Conservation (phyloP, 1,139 yeast species). For the Geotrichum reessii region DNA sequence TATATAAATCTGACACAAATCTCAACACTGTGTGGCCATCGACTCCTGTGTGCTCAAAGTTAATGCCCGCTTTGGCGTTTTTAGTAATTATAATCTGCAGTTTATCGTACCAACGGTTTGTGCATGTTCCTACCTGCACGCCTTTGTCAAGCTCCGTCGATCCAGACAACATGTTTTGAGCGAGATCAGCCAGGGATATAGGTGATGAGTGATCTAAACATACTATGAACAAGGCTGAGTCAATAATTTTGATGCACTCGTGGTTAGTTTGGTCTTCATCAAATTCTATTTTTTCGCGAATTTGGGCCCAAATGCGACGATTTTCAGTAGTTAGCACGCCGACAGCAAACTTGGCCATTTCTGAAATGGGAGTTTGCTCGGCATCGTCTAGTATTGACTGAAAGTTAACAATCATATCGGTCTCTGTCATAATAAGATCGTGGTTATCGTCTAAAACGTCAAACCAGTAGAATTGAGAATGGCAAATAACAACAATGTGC, state of each 20-base stretch:
- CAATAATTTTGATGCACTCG: slow-evolving; percentile 68
- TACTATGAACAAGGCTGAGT: slow-evolving; percentile 72
- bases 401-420: slow-evolving; percentile 67
- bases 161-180: slow-evolving; percentile 83
- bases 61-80: slow-evolving; percentile 88
- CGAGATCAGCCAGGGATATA: slow-evolving; percentile 58
- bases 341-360: slow-evolving; percentile 73
- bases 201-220: slow-evolving; percentile 76
- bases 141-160: slow-evolving; percentile 72
- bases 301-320: slow-evolving; percentile 75
- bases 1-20: slow-evolving; percentile 85
- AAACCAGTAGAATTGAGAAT: slow-evolving; percentile 90
- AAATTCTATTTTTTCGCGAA: slow-evolving; percentile 46
- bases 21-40: slow-evolving; percentile 91
- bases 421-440: slow-evolving; percentile 63
- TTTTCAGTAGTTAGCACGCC: slow-evolving; percentile 88
- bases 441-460: slow-evolving; percentile 73
- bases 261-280: slow-evolving; percentile 40
- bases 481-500: slow-evolving; percentile 74
- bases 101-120: slow-evolving; percentile 93
- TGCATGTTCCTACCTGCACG: slow-evolving; percentile 87
- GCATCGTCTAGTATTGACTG: slow-evolving; percentile 73
- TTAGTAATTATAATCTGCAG: slow-evolving; percentile 82
- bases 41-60: slow-evolving; percentile 92
- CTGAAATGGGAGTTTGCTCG: slow-evolving; percentile 50